A percentile compares a stretch with the other conserved stretches of the same genome.
phyloP scores from a whole-genome alignment of 805 yeast species.

The Grigorovia jiainica region DNA sequence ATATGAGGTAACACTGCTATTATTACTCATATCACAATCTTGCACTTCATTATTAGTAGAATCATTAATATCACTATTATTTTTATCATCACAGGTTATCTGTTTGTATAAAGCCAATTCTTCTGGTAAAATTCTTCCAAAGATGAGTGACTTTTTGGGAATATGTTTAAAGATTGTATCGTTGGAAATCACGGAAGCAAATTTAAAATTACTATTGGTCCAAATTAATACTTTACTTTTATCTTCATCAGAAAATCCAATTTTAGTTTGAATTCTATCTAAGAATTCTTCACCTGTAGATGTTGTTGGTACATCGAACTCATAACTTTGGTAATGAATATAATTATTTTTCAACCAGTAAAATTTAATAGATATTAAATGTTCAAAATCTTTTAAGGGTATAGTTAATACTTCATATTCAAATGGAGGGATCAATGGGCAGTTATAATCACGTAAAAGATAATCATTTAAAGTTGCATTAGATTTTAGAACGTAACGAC shows the following conservation, averaged over 20 bases:
- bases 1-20: not conserved
- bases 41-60: conserved; percentile 2
- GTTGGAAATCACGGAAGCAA: conserved; percentile 29
- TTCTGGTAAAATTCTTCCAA: conserved; percentile 40
- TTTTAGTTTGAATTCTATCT: conserved; percentile 45
- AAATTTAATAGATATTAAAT: conserved; percentile 54
- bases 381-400: conserved; percentile 68
- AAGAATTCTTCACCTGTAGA: conserved; percentile 48
- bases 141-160: conserved; percentile 31
- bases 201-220: conserved; percentile 35
- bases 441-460: conserved; percentile 30
- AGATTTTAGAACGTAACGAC: conserved; percentile 39
- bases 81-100: conserved; percentile 6
- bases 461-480: conserved; percentile 27
- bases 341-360: conserved; percentile 68
- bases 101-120: conserved; percentile 24
- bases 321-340: conserved; percentile 58
- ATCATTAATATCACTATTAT: not conserved
- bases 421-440: conserved; percentile 36
- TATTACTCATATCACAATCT: conserved; percentile 2
- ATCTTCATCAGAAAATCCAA: conserved; percentile 41
- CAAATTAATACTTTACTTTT: conserved; percentile 45
- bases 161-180: conserved; percentile 33
- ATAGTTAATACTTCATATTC: conserved; percentile 73
- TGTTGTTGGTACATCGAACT: conserved; percentile 56